These are phyloP conservation scores for Thelephora terrestris DNA, from an alignment of 1,284 basidiomycete genomes.

Conservation along the genomic window DNA sequence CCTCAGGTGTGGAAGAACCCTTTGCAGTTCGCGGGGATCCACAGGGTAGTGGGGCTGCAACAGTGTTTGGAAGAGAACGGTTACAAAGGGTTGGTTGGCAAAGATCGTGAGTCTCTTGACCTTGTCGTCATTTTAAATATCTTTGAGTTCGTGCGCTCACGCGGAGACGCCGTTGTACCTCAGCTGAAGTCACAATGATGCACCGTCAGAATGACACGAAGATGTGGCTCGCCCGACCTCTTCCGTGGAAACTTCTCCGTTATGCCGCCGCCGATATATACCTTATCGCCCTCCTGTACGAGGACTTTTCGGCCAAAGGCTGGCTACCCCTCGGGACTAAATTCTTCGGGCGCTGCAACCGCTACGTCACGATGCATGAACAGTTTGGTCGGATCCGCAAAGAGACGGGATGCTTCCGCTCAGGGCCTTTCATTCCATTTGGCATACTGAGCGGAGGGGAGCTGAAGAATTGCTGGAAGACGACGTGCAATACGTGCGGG, in stretches of 20 bases:
- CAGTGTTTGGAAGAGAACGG: conserved; percentile 14
- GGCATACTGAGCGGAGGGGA: not conserved
- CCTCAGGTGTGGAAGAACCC: conserved; percentile 17
- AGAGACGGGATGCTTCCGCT: not conserved
- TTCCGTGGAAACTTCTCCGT: conserved; percentile 24
- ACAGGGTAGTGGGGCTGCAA: conserved; percentile 20
- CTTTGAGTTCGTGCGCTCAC: not conserved
- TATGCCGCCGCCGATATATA: conserved; percentile 34
- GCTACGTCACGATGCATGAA: conserved; percentile 14
- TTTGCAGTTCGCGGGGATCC: conserved; percentile 20
- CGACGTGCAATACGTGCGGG: not conserved
- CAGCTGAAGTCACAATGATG: conserved; percentile 29
- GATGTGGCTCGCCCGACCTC: conserved; percentile 28
- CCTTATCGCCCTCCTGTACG: conserved; percentile 28
- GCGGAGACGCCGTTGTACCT: too few species aligned
- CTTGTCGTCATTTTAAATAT: not conserved
- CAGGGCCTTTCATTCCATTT: not conserved
- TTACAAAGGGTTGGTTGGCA: conserved; percentile 5
- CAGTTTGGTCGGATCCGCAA: not conserved
- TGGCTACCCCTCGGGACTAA: conserved; percentile 21
- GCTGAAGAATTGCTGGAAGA: not conserved
- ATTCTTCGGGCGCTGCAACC: conserved; percentile 11
- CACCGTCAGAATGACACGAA: conserved; percentile 23
- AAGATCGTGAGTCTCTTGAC: conserved; percentile 20
- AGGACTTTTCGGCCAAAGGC: conserved; percentile 20